A percentile compares a stretch with the other conserved stretches of the same genome.
These are phyloP conservation scores for Chlamydomonas eustigma DNA, from an alignment of 139 green algal species.

Conservation along the genomic window DNA sequence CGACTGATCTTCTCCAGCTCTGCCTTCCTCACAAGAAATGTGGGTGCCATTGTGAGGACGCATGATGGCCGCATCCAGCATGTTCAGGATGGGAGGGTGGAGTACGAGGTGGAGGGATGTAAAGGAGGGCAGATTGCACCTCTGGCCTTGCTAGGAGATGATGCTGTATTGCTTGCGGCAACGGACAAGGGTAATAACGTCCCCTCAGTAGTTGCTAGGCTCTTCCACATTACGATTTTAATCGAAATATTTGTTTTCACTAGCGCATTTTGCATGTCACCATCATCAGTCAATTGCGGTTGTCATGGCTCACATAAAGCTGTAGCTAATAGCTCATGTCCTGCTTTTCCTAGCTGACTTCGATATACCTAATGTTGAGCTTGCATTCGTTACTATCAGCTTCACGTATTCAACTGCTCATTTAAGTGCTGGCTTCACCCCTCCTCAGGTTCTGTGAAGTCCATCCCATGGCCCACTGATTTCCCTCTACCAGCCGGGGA, in stretches of 20 bases:
- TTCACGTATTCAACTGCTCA: too few species aligned
- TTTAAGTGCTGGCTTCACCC: too few species aligned
- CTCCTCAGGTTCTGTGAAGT: constrained; percentile 21
- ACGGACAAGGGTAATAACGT: constrained; percentile 27
- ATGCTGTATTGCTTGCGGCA: constrained; percentile 31
- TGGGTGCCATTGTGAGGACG: constrained; percentile 28
- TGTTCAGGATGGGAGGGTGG: constrained; percentile 13
- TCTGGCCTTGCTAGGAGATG: constrained; percentile 25
- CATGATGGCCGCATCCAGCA: constrained; percentile 37
- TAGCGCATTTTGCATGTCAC: too few species aligned
- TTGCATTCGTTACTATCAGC: too few species aligned
- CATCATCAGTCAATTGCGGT: too few species aligned
- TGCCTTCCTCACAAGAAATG: neutral
- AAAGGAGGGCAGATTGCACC: constrained; percentile 14
- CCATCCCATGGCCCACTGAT: constrained; percentile 22
- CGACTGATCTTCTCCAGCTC: constrained; percentile 4
- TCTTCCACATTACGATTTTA: too few species aligned
- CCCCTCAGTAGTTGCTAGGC: constrained; percentile 15
- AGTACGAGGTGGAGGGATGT: constrained; percentile 7
- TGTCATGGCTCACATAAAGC: too few species aligned
- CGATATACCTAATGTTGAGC: too few species aligned
- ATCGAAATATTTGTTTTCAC: too few species aligned
- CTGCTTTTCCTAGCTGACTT: too few species aligned
- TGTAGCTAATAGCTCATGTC: too few species aligned
- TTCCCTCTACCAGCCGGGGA: constrained; percentile 21